Base-by-base conservation (phyloP, 2,329 filamentous ascomycete genomes). In the Venturia aucupariae region DNA sequence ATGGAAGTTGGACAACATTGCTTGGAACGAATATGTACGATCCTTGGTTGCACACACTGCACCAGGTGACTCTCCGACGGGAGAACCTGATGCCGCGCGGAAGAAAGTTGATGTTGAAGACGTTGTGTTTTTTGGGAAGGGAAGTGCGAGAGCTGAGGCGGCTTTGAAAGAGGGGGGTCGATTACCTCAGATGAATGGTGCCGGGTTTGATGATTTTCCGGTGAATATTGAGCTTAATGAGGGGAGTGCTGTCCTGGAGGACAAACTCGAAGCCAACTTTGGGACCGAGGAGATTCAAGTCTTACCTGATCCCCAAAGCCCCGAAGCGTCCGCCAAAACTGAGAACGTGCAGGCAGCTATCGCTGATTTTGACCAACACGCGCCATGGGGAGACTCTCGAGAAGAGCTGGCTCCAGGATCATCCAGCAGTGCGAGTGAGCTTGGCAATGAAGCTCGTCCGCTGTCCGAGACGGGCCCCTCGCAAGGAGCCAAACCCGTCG, bases 21-120 rank as follows among this genome's bases (percentile, higher is more conserved):
- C 90, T 69, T 96, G 91, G 91, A 94, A 96, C 72, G 80, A 83
- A 61, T 86, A 90, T 68, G 82, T 96, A 64, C 84, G 69, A 75
- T 81, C 61, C 84, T 97, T 35, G 84, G 86, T 30, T 77, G 80
- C 17, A 79, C 85, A 42, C 8, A 27, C 46, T 10, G 32, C 13
- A 1, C 61, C 39, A 22, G 38, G 42, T 6, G 51, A 57, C 30
- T 35, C 4, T 8, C 15, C 19, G 27, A 57, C 27, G 3, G 15
- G 24, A 3, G 51, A 22, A n/a, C 1, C 30, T 22, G 19, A 35
- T 22, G 30, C 30, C 11, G 27, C 51, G 3, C 7, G 15, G 10
- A 57, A 35, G 30, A 32, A n/a, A n/a, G 4, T 35, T 15, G 51
- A 35, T 35, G 27, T 30, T n/a, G 51, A 57, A 22, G 51, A 35